These are phyloP conservation scores for Apiosordaria backusii DNA, from an alignment of 495 filamentous ascomycete species.

Conservation along the genomic window DNA sequence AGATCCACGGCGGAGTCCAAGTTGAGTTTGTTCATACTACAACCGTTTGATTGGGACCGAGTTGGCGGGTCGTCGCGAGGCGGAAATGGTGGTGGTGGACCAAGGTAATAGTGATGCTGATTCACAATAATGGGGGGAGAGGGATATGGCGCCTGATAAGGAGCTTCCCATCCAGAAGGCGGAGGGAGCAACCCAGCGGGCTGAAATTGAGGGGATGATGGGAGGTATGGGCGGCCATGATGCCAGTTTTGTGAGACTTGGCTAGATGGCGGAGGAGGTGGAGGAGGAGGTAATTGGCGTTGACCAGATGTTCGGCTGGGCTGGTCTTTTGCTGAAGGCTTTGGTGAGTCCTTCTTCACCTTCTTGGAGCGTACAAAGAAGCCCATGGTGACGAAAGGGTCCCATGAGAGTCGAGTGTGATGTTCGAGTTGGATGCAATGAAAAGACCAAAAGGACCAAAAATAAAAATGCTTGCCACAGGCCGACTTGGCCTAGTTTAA, in stretches of 20 bases:
- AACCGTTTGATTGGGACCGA: conserved; percentile 19
- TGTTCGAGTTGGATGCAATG: not conserved
- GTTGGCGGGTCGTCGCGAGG: conserved; percentile 23
- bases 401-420: conserved; percentile 1
- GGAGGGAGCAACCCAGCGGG: conserved; percentile 36
- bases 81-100: conserved; percentile 28
- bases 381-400: conserved; percentile 35
- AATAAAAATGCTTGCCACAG: conserved; percentile 3
- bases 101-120: conserved; percentile 47
- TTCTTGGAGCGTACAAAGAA: conserved; percentile 47
- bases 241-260: conserved; percentile 26
- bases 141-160: conserved; percentile 26
- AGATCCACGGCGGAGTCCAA: conserved; percentile 38
- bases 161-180: conserved; percentile 33
- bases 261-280: conserved; percentile 21
- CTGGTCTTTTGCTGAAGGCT: conserved; percentile 19
- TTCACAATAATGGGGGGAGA: conserved; percentile 46
- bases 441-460: not conserved
- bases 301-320: conserved; percentile 13
- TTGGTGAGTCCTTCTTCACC: conserved; percentile 31
- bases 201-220: conserved; percentile 28
- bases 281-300: conserved; percentile 1
- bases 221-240: conserved; percentile 18
- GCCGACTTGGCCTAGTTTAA: not conserved
- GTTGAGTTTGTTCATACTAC: conserved; percentile 35